Conservation (phyloP, 495 filamentous ascomycete species). For the Neurospora hispaniola region DNA sequence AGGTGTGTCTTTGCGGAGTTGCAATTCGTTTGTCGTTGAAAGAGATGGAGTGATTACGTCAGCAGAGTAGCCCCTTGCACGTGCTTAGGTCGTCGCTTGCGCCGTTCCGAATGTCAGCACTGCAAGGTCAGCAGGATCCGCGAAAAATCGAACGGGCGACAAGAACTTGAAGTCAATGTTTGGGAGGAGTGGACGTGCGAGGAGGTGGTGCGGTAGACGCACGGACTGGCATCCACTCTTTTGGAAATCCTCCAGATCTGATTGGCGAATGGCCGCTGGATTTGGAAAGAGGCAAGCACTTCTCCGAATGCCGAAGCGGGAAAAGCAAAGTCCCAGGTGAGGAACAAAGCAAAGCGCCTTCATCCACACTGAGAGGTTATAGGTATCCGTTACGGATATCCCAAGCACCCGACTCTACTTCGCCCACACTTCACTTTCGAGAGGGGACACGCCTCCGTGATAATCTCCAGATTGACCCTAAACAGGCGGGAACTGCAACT, state of each 20-base stretch:
- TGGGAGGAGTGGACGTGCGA: background rate
- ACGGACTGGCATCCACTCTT: background rate
- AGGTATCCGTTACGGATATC: background rate
- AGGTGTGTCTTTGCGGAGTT: background rate
- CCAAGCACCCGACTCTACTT: background rate
- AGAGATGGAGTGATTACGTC: conserved; percentile 1
- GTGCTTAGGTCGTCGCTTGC: background rate
- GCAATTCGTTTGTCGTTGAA: conserved; percentile 1
- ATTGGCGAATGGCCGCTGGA: conserved; percentile 5
- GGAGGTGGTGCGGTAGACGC: background rate
- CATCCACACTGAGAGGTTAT: background rate
- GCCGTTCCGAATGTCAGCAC: background rate
- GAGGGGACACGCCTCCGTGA: background rate
- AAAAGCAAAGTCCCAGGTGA: background rate
- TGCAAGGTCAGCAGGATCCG: background rate
- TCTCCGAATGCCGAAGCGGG: conserved; percentile 4
- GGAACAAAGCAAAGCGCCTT: background rate
- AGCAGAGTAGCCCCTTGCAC: background rate
- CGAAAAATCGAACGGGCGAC: background rate
- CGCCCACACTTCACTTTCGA: background rate
- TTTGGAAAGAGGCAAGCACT: background rate
- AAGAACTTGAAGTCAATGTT: background rate
- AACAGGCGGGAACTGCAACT: background rate
- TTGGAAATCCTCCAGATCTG: conserved; percentile 3
- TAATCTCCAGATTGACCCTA: background rate